These are phyloP conservation scores for Eucalyptus erythrocorys DNA, from an alignment of 345 rosid genomes.

Conservation along the genomic window DNA sequence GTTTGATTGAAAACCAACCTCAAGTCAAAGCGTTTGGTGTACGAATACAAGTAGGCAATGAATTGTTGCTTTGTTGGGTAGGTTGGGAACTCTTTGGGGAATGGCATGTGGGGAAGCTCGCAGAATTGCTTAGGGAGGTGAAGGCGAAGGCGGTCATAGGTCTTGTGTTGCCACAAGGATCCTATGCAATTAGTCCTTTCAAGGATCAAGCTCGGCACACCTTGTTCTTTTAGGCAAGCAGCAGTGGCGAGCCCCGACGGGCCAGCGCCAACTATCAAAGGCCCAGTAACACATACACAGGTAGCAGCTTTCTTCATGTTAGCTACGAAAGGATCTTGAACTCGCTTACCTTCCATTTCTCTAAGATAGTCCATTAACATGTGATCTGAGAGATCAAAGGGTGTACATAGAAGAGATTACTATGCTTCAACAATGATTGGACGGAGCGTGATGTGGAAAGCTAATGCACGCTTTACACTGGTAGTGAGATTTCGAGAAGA, in stretches of 20 bases:
- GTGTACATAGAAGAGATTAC: background rate
- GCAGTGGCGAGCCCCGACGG: constrained; percentile 74
- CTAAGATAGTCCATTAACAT: background rate
- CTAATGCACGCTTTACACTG: background rate
- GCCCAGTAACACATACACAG: constrained; percentile 26
- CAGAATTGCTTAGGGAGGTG: constrained; percentile 88
- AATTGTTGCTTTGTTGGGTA: constrained; percentile 81
- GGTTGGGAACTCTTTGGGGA: constrained; percentile 51
- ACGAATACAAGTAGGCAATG: constrained; percentile 42
- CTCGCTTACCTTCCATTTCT: constrained; percentile 2
- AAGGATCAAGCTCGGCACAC: constrained; percentile 48
- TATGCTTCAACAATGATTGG: background rate
- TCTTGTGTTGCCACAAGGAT: constrained; percentile 66
- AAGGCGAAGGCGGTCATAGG: constrained; percentile 83
- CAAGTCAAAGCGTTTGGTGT: constrained; percentile 23
- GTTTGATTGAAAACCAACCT: constrained; percentile 35
- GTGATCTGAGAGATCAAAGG: background rate
- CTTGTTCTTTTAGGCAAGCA: constrained; percentile 52
- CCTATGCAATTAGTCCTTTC: constrained; percentile 62
- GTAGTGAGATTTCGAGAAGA: background rate
- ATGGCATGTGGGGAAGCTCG: constrained; percentile 59
- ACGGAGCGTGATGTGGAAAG: background rate
- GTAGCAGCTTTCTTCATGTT: background rate
- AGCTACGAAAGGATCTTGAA: background rate
- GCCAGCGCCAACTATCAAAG: constrained; percentile 78